Base-by-base conservation (phyloP, 2,329 filamentous ascomycete genomes). In the Parascedosporium putredinis region DNA sequence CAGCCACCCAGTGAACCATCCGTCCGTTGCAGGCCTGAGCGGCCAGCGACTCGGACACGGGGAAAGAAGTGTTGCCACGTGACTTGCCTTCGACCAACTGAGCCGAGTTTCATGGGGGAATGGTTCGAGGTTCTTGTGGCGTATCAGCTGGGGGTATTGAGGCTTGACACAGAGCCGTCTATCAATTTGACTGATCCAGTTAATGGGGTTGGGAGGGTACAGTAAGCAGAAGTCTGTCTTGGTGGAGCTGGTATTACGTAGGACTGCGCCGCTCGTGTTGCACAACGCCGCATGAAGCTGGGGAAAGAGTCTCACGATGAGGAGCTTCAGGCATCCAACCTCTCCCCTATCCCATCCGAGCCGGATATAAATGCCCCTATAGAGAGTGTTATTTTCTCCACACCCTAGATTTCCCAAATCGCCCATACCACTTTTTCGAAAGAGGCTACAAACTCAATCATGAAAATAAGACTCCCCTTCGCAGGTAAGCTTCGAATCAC, bases 401-500 rank as follows among this genome's bases (percentile, higher is more conserved):
- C n/a, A n/a, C n/a, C n/a, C n/a, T n/a, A n/a, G n/a, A n/a, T n/a
- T n/a, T n/a, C n/a, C n/a, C n/a, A n/a, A n/a, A n/a, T n/a, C n/a
- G n/a, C n/a, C n/a, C n/a, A n/a, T n/a, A n/a, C n/a, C n/a, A n/a
- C n/a, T n/a, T n/a, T n/a, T n/a, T n/a, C n/a, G n/a, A n/a, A n/a
- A n/a, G n/a, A n/a, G n/a, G 29, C 20, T 20, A 7, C 31, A 5
- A 33, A 12, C 38, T 10, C 20, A 42, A 18, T 44, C 50, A 47
- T 52, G 42, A 86, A 87, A 67, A 88, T 96, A 71, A 81, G 90
- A 62, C 79, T 89, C 60, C 85, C 86, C 50, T 95, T 95, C 64
- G 88, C 88, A 70, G 87, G 90, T 93, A 72, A 79, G 54, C 40
- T 45, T 49, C 56, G 55, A 42, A 20, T 44, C 36, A 45, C 20